A percentile compares a stretch with the other conserved stretches of the same genome.
Conservation (phyloP, 768 basidiomycete species). For the Trametes cinnabarina region DNA sequence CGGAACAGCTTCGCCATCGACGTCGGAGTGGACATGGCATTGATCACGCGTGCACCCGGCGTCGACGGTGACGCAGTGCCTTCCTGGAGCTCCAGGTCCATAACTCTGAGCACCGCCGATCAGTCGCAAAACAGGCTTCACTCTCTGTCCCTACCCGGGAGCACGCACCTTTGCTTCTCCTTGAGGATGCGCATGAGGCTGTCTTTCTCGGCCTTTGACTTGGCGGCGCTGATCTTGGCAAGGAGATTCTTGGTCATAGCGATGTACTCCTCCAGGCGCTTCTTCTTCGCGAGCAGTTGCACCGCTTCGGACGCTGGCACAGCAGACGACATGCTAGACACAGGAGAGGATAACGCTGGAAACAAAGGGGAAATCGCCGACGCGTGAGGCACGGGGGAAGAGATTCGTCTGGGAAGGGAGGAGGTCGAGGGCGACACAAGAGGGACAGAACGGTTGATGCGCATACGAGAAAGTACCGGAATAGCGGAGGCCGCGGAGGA, state of each 20-base stretch:
- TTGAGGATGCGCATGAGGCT: constrained; percentile 44
- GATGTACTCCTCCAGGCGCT: constrained; percentile 49
- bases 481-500: background rate
- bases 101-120: constrained; percentile 28
- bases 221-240: constrained; percentile 42
- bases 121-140: background rate
- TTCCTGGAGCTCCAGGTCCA: constrained; percentile 34
- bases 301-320: background rate
- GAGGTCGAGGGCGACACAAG: background rate
- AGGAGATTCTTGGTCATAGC: constrained; percentile 52
- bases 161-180: constrained; percentile 48
- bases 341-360: no score
- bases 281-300: constrained; percentile 38
- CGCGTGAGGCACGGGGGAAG: no score
- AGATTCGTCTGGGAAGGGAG: no score
- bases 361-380: no score
- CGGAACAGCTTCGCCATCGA: constrained; percentile 10
- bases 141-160: background rate
- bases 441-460: background rate
- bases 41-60: background rate
- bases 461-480: background rate
- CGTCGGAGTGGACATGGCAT: background rate
- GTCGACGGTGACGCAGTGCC: background rate
- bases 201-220: constrained; percentile 52
- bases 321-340: no score